phyloP scores from a whole-genome alignment of 2,329 filamentous ascomycete genomes.

The Colletotrichum sp. region DNA sequence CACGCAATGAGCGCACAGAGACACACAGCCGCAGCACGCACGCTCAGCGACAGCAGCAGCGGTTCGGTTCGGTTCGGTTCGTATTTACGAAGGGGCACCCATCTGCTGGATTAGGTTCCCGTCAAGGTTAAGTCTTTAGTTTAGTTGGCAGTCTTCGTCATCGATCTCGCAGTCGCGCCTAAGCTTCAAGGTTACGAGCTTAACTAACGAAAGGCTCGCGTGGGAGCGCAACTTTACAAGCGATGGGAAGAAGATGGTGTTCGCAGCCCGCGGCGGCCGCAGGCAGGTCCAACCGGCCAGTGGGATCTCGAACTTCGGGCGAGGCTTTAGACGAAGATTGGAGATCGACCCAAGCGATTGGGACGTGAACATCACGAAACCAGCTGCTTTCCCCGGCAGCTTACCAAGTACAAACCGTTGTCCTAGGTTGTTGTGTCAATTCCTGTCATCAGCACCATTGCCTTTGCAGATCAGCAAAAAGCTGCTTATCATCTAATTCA shows the following conservation, averaged over 20 bases:
- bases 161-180: neutral
- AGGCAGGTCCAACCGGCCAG: neutral
- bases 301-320: neutral
- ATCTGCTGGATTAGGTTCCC: neutral
- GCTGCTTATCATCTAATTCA: neutral
- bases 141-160: slow-evolving; percentile 9
- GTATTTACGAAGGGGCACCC: neutral
- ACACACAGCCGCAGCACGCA: neutral
- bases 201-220: neutral
- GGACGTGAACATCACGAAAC: neutral
- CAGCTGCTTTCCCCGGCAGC: accelerated
- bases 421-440: neutral
- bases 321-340: neutral
- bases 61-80: neutral
- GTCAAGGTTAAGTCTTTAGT: neutral
- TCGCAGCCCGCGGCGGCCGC: neutral
- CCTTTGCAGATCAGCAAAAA: neutral
- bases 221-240: neutral
- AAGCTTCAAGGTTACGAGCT: neutral
- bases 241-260: neutral
- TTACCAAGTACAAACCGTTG: neutral
- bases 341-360: neutral
- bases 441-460: neutral
- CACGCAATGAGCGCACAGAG: neutral
- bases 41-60: neutral